phyloP scores from a whole-genome alignment of 2,329 filamentous ascomycete genomes.

The Colletotrichum falcatum region DNA sequence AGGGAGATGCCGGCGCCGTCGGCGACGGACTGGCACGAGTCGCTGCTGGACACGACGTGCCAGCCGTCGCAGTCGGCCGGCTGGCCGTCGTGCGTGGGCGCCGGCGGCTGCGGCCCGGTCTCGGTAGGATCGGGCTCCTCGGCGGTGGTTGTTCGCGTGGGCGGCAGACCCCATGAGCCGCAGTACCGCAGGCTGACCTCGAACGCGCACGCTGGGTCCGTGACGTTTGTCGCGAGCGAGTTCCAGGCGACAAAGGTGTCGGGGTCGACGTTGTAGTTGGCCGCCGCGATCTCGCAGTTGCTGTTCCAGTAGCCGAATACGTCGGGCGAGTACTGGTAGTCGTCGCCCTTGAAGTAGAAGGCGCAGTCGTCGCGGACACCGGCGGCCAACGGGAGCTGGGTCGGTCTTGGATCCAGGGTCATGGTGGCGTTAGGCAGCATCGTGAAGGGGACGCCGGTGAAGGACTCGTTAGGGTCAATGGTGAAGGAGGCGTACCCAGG shows the following conservation, averaged over 20 bases:
- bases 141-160: background rate
- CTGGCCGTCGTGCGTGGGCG: conserved; percentile 39
- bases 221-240: conserved; percentile 34
- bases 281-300: conserved; percentile 40
- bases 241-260: conserved; percentile 42
- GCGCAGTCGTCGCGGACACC: conserved; percentile 37
- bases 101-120: conserved; percentile 38
- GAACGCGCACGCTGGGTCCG: conserved; percentile 25
- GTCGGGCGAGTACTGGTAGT: conserved; percentile 33
- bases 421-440: conserved; percentile 36
- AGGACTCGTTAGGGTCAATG: conserved; percentile 28
- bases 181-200: conserved; percentile 10
- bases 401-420: conserved; percentile 21
- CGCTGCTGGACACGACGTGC: conserved; percentile 39
- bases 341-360: conserved; percentile 32
- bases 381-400: conserved; percentile 14
- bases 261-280: conserved; percentile 33
- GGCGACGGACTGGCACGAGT: conserved; percentile 37
- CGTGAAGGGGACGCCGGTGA: conserved; percentile 36
- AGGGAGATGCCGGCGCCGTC: conserved; percentile 34
- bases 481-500: conserved; percentile 23
- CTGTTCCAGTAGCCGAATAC: conserved; percentile 30
- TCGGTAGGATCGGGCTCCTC: conserved; percentile 3
- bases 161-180: conserved; percentile 6
- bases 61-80: conserved; percentile 41